phyloP scores from a whole-genome alignment of 495 filamentous ascomycete species.

The Halenospora varia region DNA sequence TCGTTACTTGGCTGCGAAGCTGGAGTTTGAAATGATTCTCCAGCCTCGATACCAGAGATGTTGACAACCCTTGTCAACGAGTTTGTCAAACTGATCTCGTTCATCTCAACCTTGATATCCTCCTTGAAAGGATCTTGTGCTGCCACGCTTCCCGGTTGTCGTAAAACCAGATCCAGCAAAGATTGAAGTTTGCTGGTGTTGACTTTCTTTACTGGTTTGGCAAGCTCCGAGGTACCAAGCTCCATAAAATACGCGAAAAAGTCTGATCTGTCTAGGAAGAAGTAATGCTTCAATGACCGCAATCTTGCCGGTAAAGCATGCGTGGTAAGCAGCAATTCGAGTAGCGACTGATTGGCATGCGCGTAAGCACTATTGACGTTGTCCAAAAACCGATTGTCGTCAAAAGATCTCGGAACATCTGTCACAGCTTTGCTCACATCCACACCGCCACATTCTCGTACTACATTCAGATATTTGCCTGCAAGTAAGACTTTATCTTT shows the following conservation, averaged over 20 bases:
- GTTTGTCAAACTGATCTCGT: constrained; percentile 85
- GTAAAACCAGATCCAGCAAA: constrained; percentile 86
- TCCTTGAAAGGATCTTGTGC: constrained; percentile 96
- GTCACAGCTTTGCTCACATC: constrained; percentile 85
- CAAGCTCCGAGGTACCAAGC: constrained; percentile 78
- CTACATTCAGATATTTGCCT: constrained; percentile 97
- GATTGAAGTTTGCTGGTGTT: constrained; percentile 93
- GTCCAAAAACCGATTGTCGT: constrained; percentile 84
- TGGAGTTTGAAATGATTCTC: constrained; percentile 55
- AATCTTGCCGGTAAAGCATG: constrained; percentile 85
- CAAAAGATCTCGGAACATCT: constrained; percentile 87
- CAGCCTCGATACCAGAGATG: constrained; percentile 89
- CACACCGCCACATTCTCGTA: constrained; percentile 93
- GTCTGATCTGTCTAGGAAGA: constrained; percentile 95
- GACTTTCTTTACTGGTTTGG: constrained; percentile 80
- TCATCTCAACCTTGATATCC: constrained; percentile 96
- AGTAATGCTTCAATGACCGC: constrained; percentile 93
- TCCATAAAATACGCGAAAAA: constrained; percentile 98
- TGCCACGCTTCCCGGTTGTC: constrained; percentile 91
- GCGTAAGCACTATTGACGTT: constrained; percentile 95
- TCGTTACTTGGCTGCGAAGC: constrained; percentile 51
- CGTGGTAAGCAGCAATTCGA: constrained; percentile 86
- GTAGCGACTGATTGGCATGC: constrained; percentile 89
- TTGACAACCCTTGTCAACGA: constrained; percentile 95
- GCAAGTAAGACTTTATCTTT: constrained; percentile 92